Evolutionary conservation across 306 rosid species (phyloP), one percentile per base, ranked within the genome.

Genomic region (Pterocarpus santalinus): DNA sequence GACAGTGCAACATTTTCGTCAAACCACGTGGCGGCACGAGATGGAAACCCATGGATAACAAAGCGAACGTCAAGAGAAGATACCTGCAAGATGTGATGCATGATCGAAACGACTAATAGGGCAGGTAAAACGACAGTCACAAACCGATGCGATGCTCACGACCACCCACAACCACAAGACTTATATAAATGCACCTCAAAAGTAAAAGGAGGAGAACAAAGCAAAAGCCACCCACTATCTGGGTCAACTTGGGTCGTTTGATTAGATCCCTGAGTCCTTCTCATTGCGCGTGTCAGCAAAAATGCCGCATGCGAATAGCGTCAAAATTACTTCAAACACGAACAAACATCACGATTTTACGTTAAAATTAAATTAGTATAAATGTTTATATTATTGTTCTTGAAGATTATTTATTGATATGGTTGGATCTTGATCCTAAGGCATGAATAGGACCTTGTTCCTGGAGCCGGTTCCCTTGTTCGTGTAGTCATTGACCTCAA

Each of bases 201-300:
- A 22, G 28, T 22, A 1, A 22, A 22, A 22, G 28, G 3, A 9
- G 57, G 15, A 14, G 41, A 8, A 47, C 32, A 35, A 15, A 62
- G 62, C 51, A 3, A 51, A 61, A 63, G 72, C 51, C 35, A 63
- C 17, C 16, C 43, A 32, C 30, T 38, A 2, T 30, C 28, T 32
- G 28, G 5, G 65, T 63, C 80, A 76, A 34, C 53, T 52, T 51
- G 41, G 51, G 55, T 77, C 72, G 28, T 36, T 28, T 4, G 44
- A 41, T 67, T 56, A 9, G 69, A 68, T 56, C 65, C 68, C 47
- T 53, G 47, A 56, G 11, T 69, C 52, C 41, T 46, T 32, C 2
- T 55, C 47, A 43, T 36, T 67, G 30, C 69, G 41, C 69, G 76
- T 78, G 82, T 78, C 69, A 56, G 4, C 47, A 30, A 16, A 13